Base-by-base conservation (phyloP, 164 flowering plant genomes). In the Malania oleifera region DNA sequence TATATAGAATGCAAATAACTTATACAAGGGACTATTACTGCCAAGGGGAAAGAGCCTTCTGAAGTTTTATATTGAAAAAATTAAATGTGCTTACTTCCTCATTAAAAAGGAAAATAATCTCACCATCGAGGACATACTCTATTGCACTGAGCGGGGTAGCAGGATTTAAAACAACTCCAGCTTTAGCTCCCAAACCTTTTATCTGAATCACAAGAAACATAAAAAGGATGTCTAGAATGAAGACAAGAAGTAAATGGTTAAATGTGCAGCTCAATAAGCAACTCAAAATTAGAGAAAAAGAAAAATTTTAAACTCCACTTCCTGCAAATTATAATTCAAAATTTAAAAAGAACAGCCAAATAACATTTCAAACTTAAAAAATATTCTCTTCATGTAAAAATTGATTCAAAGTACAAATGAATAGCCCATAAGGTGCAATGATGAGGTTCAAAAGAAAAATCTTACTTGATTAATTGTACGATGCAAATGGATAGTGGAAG, bases 101-200 rank as follows among this genome's bases (percentile, higher is more conserved):
- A 13, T 10, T 25, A 39, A 26, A 39, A 26, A 43, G 41, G 22
- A 56, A 20, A 54, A 44, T 19, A 58, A 58, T 18, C 75, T 86
- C 76, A 93, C 99, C 96, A 79, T 93, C 97, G 70, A 93, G 92
- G 52, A 93, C 86, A 72, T 83, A 93, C 59, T 93, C 97, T 59
- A 93, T 86, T 39, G 91, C 64, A 71, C 31, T 72, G 37, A 93
- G 73, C 26, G 99, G 78, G 57, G 99, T 88, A 28, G 63, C 95
- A 63, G 99, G 99, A 74, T 93, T 93, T 43, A 93, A 72, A 37
- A 90, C 97, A 49, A 93, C 99, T 69, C 99, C 99, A 67, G 95
- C 99, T 80, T 90, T 93, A 56, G 99, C 99, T 61, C 97, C 99
- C 55, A 88, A 66, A 72, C 82, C 77, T 75, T 93, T 93, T 14